A percentile compares a stretch with the other conserved stretches of the same genome.
phyloP scores from a whole-genome alignment of 768 basidiomycete species.

The Amanita muscaria region DNA sequence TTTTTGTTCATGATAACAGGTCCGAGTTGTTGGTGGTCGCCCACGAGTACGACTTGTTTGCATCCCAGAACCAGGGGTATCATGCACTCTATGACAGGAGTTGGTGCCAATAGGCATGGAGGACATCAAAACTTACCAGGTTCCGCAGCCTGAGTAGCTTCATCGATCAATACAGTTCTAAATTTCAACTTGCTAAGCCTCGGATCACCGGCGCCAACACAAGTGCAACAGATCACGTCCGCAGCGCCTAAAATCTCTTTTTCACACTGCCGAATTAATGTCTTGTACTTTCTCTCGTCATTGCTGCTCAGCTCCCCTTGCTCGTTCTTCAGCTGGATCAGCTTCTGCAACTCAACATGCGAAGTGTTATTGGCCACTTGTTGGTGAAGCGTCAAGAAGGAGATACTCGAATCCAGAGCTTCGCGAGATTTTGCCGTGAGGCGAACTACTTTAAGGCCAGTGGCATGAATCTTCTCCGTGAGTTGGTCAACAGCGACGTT shows the following conservation, averaged over 20 bases:
- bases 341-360: conserved; percentile 94
- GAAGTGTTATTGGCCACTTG: conserved; percentile 97
- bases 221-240: conserved; percentile 97
- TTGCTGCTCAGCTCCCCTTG: conserved; percentile 95
- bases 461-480: conserved; percentile 97
- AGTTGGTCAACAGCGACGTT: conserved; percentile 99
- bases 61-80: conserved; percentile 97
- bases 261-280: conserved; percentile 89
- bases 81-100: conserved; percentile 76
- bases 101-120: conserved; percentile 10
- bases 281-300: conserved; percentile 97
- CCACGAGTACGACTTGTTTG: conserved; percentile 97
- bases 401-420: conserved; percentile 91
- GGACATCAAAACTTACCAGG: conserved; percentile 55
- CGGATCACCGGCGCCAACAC: conserved; percentile 96
- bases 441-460: conserved; percentile 97
- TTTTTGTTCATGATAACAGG: conserved; percentile 99
- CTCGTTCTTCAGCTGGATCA: conserved; percentile 95
- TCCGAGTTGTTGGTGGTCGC: conserved; percentile 96
- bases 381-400: conserved; percentile 90
- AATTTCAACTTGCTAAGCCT: conserved; percentile 96
- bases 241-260: conserved; percentile 94
- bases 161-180: conserved; percentile 95
- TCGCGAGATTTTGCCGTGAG: conserved; percentile 97
- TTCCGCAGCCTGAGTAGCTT: conserved; percentile 96